Conservation (phyloP, 2,329 filamentous ascomycete species). For the Colletotrichum costaricense region DNA sequence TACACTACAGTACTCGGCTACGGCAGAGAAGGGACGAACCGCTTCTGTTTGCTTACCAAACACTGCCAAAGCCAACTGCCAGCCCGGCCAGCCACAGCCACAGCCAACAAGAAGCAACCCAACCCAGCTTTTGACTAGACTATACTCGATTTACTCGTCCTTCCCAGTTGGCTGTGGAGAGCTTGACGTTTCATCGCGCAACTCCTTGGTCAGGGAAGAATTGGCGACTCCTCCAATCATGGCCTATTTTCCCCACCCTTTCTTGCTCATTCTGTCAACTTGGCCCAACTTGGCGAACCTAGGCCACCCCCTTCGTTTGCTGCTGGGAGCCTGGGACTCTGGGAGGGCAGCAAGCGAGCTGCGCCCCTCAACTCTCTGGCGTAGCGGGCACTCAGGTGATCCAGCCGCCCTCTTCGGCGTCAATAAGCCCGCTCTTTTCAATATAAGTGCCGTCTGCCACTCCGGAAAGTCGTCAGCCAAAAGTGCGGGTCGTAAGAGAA, state of each 20-base stretch:
- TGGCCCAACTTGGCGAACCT: not conserved
- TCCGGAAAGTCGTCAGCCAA: not conserved
- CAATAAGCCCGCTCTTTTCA: not conserved
- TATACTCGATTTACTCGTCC: no score
- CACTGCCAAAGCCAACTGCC: not conserved
- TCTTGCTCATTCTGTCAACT: constrained; percentile 9
- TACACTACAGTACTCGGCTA: not conserved
- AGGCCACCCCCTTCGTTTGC: not conserved
- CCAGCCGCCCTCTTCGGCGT: not conserved
- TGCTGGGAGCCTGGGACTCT: not conserved
- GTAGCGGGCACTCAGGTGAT: not conserved
- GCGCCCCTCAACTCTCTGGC: not conserved
- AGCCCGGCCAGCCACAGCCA: not conserved
- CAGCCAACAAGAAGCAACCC: not conserved
- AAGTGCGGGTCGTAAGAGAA: not conserved
- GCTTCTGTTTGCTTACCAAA: not conserved
- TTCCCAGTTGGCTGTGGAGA: not conserved
- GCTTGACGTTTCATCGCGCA: constrained; percentile 32
- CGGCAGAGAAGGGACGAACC: not conserved
- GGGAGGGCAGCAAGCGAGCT: not conserved
- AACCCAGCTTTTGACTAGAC: not conserved
- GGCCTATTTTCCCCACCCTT: constrained; percentile 8
- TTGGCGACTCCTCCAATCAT: constrained; percentile 27
- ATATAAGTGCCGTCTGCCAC: not conserved
- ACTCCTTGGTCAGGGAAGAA: constrained; percentile 16